phyloP scores from a whole-genome alignment of 768 basidiomycete genomes.

The Antrodiella citrinella region DNA sequence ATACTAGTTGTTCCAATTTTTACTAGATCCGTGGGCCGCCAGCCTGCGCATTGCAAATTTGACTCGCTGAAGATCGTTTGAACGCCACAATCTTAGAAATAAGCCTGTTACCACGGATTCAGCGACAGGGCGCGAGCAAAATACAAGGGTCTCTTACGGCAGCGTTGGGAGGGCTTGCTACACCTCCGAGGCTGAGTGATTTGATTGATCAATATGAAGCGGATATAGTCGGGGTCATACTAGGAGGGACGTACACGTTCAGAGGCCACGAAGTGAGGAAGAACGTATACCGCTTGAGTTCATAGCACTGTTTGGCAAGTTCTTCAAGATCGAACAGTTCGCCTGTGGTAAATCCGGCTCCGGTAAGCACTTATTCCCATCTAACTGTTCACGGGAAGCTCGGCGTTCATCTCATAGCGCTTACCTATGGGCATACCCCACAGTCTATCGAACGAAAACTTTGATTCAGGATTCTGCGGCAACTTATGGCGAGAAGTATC shows the following conservation, averaged over 20 bases:
- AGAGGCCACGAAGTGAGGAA: conserved; percentile 75
- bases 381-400: not conserved
- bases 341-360: conserved; percentile 25
- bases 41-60: too few species aligned
- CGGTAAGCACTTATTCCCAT: not conserved
- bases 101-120: conserved; percentile 13
- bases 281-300: conserved; percentile 57
- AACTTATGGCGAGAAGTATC: not conserved
- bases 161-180: conserved; percentile 65
- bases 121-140: not conserved
- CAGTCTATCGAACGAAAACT: conserved; percentile 28
- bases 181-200: conserved; percentile 47
- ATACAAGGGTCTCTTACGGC: conserved; percentile 37
- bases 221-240: not conserved
- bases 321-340: conserved; percentile 69
- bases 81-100: conserved; percentile 14
- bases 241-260: conserved; percentile 61
- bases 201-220: not conserved
- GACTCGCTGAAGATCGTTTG: too few species aligned
- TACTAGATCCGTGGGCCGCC: too few species aligned
- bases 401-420: conserved; percentile 9
- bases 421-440: conserved; percentile 71
- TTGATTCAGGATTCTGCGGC: not conserved
- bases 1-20: too few species aligned
- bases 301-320: conserved; percentile 46